Evolutionary conservation across 371 early-diverging fungal species (phyloP).

Genomic region (Lichtheimia hyalospora): DNA sequence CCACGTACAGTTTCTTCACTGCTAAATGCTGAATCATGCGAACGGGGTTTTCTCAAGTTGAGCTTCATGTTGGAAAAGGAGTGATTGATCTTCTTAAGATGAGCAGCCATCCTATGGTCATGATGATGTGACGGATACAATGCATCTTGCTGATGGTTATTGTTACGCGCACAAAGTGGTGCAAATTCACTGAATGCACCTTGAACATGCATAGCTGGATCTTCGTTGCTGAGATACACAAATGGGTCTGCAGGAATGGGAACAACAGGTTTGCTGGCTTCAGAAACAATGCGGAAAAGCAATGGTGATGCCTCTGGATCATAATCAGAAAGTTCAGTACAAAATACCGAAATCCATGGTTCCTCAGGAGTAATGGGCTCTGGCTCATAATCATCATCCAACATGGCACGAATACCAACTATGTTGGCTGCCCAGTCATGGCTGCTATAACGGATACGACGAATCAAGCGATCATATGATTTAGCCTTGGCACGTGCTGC

Average conservation of each 20-base stretch:
- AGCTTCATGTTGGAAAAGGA: conserved; percentile 38
- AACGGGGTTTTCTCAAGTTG: conserved; percentile 32
- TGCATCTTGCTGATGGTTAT: neutral
- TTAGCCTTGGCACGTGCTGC: conserved; percentile 41
- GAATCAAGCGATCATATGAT: conserved; percentile 31
- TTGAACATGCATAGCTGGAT: conserved; percentile 15
- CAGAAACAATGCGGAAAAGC: conserved; percentile 32
- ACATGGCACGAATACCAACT: conserved; percentile 27
- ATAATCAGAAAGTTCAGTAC: conserved; percentile 19
- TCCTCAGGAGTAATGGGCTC: conserved; percentile 31
- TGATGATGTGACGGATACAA: conserved; percentile 9
- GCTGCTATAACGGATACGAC: conserved; percentile 14
- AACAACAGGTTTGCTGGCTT: conserved; percentile 27
- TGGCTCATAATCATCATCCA: conserved; percentile 32
- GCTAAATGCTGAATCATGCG: conserved; percentile 20
- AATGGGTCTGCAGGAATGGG: conserved; percentile 31
- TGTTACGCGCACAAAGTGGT: conserved; percentile 3
- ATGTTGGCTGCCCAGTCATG: conserved; percentile 33
- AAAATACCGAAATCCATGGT: conserved; percentile 45
- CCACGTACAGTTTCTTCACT: conserved; percentile 20
- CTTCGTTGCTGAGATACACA: conserved; percentile 7
- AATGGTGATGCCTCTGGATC: conserved; percentile 27
- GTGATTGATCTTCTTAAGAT: conserved; percentile 32
- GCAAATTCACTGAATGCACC: conserved; percentile 31
- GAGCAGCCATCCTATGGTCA: conserved; percentile 10